These are phyloP conservation scores for Amanita fuliginea DNA, from an alignment of 768 basidiomycete genomes.

Conservation along the genomic window DNA sequence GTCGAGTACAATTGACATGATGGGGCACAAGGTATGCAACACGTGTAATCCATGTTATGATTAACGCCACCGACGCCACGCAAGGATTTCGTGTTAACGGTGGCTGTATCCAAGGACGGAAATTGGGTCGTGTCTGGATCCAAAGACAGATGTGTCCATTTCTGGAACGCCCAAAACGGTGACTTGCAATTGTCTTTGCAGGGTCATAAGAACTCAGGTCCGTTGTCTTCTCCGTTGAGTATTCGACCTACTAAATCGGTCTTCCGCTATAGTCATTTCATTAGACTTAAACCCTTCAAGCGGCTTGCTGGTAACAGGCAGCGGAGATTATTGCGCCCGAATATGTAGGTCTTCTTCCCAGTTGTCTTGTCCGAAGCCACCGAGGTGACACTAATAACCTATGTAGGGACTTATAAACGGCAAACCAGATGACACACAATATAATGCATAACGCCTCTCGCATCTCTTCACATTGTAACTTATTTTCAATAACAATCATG, in stretches of 20 bases:
- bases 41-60: background rate
- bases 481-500: background rate
- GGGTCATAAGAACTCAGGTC: constrained; percentile 36
- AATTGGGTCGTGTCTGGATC: constrained; percentile 80
- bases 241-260: background rate
- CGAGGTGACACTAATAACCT: background rate
- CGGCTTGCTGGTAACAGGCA: constrained; percentile 28
- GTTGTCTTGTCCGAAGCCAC: background rate
- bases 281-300: constrained; percentile 25
- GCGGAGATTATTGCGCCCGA: constrained; percentile 29
- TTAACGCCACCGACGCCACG: background rate
- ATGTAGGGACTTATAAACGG: background rate
- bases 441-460: background rate
- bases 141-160: constrained; percentile 86
- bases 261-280: constrained; percentile 21
- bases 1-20: constrained; percentile 57
- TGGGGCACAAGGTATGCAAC: constrained; percentile 71
- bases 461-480: background rate
- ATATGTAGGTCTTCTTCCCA: constrained; percentile 23
- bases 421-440: background rate
- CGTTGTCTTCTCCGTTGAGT: constrained; percentile 12
- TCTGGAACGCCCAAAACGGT: constrained; percentile 62
- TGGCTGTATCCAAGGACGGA: constrained; percentile 64
- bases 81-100: constrained; percentile 21
- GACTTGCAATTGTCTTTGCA: constrained; percentile 83